These are phyloP conservation scores for Leccinum fibrillosum DNA, from an alignment of 768 basidiomycete species.

Conservation along the genomic window DNA sequence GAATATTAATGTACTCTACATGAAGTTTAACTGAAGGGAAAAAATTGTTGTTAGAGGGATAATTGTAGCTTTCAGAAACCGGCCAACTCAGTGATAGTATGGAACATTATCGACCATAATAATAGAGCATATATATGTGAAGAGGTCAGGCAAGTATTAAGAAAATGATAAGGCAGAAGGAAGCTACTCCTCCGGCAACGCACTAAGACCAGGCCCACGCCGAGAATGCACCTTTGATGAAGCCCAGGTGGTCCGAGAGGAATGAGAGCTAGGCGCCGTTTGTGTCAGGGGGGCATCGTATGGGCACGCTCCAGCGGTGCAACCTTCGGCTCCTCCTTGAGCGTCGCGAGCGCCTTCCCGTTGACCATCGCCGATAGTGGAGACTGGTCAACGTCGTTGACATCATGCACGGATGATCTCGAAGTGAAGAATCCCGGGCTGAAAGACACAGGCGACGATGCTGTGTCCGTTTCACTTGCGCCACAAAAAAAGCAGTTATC, in stretches of 20 bases:
- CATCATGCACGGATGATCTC: background rate
- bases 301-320: slow-evolving; percentile 4
- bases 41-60: too few species aligned
- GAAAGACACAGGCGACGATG: background rate
- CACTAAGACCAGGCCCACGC: slow-evolving; percentile 1
- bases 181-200: slow-evolving; percentile 5
- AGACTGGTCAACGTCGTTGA: background rate
- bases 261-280: background rate
- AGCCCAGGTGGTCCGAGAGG: background rate
- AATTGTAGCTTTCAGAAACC: too few species aligned
- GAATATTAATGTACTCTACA: too few species aligned
- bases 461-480: background rate
- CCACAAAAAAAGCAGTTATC: background rate
- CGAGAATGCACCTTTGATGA: background rate
- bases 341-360: background rate
- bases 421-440: background rate
- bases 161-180: background rate
- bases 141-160: background rate
- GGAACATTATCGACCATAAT: background rate
- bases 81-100: too few species aligned
- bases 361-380: background rate
- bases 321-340: slow-evolving; percentile 1
- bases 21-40: too few species aligned
- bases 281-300: slow-evolving; percentile 16
- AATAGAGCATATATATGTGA: background rate